These are phyloP conservation scores for Monosporozyma unispora DNA, from an alignment of 805 yeast genomes.

Conservation along the genomic window DNA sequence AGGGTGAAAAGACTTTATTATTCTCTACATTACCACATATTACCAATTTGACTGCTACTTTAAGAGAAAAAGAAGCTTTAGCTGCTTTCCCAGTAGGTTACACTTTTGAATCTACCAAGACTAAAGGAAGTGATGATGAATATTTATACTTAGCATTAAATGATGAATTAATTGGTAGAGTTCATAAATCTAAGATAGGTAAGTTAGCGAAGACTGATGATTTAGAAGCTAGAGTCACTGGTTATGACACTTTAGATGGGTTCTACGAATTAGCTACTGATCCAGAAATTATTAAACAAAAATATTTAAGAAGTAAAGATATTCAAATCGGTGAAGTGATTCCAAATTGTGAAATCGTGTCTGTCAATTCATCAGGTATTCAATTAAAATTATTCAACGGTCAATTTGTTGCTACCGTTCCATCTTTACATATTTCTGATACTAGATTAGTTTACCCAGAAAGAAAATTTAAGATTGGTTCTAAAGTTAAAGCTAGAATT, in stretches of 20 bases:
- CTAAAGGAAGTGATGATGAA: slow-evolving; percentile 50
- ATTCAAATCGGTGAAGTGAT: slow-evolving; percentile 67
- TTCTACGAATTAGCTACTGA: slow-evolving; percentile 61
- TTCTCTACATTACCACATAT: slow-evolving; percentile 52
- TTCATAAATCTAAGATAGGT: slow-evolving; percentile 65
- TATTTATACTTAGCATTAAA: slow-evolving; percentile 54
- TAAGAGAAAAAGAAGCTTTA: slow-evolving; percentile 30
- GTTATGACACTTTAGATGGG: slow-evolving; percentile 59
- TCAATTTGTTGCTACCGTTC: slow-evolving; percentile 66
- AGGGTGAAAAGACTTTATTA: slow-evolving; percentile 50
- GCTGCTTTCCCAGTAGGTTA: slow-evolving; percentile 79
- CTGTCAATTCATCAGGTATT: slow-evolving; percentile 55
- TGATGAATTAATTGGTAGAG: slow-evolving; percentile 53
- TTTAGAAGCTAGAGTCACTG: slow-evolving; percentile 71
- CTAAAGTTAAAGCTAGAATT: slow-evolving; percentile 69
- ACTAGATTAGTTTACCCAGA: slow-evolving; percentile 81
- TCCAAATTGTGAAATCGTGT: slow-evolving; percentile 46
- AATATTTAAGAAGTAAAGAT: slow-evolving; percentile 61
- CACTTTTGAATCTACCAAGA: slow-evolving; percentile 40
- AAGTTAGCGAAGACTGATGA: slow-evolving; percentile 48
- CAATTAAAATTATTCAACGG: slow-evolving; percentile 52
- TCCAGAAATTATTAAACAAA: slow-evolving; percentile 50
- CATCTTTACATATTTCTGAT: slow-evolving; percentile 73
- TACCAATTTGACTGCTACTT: slow-evolving; percentile 20
- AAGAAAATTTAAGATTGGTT: slow-evolving; percentile 79